These are phyloP conservation scores for Talaromyces wortmannii DNA, from an alignment of 495 filamentous ascomycete genomes.

Conservation along the genomic window DNA sequence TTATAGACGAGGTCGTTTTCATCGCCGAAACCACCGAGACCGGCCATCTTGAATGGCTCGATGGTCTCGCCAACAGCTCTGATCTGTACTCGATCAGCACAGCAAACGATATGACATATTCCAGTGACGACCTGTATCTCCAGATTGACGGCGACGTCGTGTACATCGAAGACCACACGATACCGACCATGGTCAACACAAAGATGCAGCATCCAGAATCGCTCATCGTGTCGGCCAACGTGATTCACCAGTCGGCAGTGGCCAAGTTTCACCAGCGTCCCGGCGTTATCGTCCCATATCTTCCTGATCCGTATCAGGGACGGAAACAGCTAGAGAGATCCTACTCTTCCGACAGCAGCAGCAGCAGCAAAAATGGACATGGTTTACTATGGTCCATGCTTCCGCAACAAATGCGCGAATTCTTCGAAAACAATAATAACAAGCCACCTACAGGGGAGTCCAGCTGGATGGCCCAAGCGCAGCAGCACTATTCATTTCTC, in stretches of 20 bases:
- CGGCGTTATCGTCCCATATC: constrained; percentile 28
- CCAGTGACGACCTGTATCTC: constrained; percentile 25
- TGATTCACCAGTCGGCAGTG: constrained; percentile 38
- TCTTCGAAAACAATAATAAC: too few relatives aligned
- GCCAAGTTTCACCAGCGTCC: constrained; percentile 25
- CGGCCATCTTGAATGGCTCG: constrained; percentile 38
- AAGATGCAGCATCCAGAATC: constrained; percentile 38
- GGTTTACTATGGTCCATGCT: too few relatives aligned
- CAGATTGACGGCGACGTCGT: constrained; percentile 52
- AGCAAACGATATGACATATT: constrained; percentile 10
- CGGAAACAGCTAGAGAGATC: too few relatives aligned
- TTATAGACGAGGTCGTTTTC: constrained; percentile 47
- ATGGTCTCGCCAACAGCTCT: constrained; percentile 17
- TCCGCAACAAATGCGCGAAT: too few relatives aligned
- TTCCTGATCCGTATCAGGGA: constrained; percentile 19
- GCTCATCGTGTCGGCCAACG: constrained; percentile 44
- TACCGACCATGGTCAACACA: constrained; percentile 46
- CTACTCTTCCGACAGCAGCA: neutral
- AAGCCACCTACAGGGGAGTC: too few relatives aligned
- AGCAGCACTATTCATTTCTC: constrained; percentile 50
- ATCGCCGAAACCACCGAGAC: constrained; percentile 40
- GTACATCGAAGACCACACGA: constrained; percentile 46
- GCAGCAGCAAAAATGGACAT: neutral
- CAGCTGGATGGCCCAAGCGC: constrained; percentile 22
- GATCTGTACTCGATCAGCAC: constrained; percentile 20